Percentiles rank a stretch among this genome's conserved stretches.
Evolutionary conservation across 2,329 filamentous ascomycete genomes (phyloP).

Genomic region (Botryotinia globosa): DNA sequence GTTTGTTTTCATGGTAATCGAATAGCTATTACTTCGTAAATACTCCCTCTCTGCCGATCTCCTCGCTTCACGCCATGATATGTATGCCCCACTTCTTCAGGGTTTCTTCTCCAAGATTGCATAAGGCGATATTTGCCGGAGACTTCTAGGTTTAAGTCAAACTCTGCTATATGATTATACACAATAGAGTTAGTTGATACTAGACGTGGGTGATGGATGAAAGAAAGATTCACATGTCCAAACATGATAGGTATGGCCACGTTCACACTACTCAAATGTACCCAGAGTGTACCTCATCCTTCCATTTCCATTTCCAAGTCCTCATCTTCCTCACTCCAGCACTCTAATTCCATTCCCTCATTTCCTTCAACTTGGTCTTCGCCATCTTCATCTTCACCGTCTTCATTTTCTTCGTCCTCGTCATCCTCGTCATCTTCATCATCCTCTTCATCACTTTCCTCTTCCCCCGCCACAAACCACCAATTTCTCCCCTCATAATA

Average conservation of each 20-base stretch:
- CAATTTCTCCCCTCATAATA: neutral
- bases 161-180: too few relatives aligned
- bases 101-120: neutral
- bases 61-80: neutral
- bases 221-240: neutral
- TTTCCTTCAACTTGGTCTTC: neutral
- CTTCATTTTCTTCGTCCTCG: neutral
- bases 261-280: neutral
- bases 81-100: neutral
- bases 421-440: too few relatives aligned
- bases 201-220: too few relatives aligned
- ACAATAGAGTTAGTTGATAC: rapidly evolving
- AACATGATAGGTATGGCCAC: too few relatives aligned
- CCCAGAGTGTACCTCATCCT: neutral
- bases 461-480: neutral
- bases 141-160: rapidly evolving
- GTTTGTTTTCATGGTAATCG: too few relatives aligned
- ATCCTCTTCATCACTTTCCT: neutral
- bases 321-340: neutral
- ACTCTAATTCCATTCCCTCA: neutral
- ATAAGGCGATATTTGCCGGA: rapidly evolving
- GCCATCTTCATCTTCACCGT: too few relatives aligned
- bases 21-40: neutral
- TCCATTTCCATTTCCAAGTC: neutral
- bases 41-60: neutral